These are phyloP conservation scores for Vinca minor DNA, from an alignment of 257 asterid species.

Conservation along the genomic window DNA sequence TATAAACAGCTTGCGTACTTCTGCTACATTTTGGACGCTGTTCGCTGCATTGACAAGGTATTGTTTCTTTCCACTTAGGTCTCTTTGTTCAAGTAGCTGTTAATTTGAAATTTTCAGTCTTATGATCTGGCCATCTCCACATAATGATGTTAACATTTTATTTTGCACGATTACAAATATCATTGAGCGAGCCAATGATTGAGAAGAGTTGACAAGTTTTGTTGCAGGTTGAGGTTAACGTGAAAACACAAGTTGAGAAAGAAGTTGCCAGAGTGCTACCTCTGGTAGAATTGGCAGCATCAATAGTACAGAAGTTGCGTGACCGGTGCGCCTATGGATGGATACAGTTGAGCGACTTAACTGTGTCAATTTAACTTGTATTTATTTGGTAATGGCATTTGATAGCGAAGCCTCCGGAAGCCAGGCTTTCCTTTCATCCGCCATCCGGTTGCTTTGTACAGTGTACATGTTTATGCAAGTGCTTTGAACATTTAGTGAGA, in stretches of 20 bases:
- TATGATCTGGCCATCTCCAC: neutral
- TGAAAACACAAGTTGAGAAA: constrained; percentile 44
- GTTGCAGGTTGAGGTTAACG: constrained; percentile 51
- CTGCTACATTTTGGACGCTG: constrained; percentile 65
- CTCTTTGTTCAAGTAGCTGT: neutral
- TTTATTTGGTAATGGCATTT: neutral
- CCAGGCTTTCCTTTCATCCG: neutral
- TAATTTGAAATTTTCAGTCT: neutral
- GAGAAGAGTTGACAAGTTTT: neutral
- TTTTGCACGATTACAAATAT: neutral
- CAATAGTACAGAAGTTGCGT: constrained; percentile 53
- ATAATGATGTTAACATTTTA: too few species aligned
- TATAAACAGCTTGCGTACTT: constrained; percentile 83
- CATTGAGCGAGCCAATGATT: neutral
- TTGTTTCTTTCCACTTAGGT: neutral
- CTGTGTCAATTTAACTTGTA: constrained; percentile 38
- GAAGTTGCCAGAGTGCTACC: constrained; percentile 61
- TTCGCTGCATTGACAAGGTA: constrained; percentile 76
- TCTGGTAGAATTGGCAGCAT: constrained; percentile 56
- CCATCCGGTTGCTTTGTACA: neutral
- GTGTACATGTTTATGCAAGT: too few species aligned
- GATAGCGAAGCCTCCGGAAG: neutral
- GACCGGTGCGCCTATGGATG: constrained; percentile 82
- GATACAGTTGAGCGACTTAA: constrained; percentile 57
- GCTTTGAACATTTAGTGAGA: neutral